Evolutionary conservation across 1,139 yeast genomes (phyloP).

Genomic region (Yamadazyma epiphylla): DNA sequence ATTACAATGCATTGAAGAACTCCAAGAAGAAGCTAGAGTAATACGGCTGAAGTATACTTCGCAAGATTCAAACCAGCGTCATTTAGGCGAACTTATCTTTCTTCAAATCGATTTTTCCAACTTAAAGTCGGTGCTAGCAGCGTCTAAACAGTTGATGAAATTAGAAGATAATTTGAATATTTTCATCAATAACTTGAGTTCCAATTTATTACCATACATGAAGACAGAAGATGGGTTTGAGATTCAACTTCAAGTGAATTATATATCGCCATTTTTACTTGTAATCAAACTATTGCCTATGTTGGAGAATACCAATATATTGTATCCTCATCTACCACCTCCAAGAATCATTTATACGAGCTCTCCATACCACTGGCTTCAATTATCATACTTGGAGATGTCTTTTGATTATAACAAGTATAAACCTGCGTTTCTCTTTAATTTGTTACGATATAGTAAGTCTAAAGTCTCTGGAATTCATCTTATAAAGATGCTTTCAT

Average conservation of each 20-base stretch:
- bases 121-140: constrained; percentile 53
- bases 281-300: constrained; percentile 59
- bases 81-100: constrained; percentile 55
- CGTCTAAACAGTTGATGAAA: constrained; percentile 46
- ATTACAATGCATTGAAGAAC: constrained; percentile 49
- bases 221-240: constrained; percentile 72
- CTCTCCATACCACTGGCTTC: constrained; percentile 66
- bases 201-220: constrained; percentile 69
- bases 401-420: constrained; percentile 47
- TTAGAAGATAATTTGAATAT: constrained; percentile 56
- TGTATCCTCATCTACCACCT: constrained; percentile 24
- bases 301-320: constrained; percentile 36
- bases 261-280: constrained; percentile 69
- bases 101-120: constrained; percentile 62
- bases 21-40: constrained; percentile 49
- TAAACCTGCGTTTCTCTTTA: constrained; percentile 62
- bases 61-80: constrained; percentile 16
- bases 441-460: constrained; percentile 77
- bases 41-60: constrained; percentile 19
- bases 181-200: constrained; percentile 77
- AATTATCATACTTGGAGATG: constrained; percentile 48
- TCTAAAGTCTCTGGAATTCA: constrained; percentile 83
- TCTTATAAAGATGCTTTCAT: constrained; percentile 60
- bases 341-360: constrained; percentile 67
- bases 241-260: constrained; percentile 76